Evolutionary conservation across 176 grass and related monocot species (phyloP), one percentile per base, ranked within the genome.

Genomic region (Panicum miliaceum): DNA sequence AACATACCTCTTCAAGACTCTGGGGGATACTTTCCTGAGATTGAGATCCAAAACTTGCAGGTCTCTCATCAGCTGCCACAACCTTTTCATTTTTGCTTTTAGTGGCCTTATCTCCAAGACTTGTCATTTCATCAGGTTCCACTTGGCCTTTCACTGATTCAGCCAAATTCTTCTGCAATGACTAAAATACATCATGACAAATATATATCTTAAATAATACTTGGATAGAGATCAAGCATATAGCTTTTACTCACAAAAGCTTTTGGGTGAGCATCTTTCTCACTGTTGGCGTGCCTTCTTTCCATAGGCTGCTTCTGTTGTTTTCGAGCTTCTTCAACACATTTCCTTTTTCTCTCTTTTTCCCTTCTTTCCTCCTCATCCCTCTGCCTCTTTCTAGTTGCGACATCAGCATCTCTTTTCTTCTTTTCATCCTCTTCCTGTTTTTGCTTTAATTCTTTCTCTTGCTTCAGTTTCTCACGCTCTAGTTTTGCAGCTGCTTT

Each of bases 331-430:
- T 86, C 87, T 73, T 95, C 88, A 12, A 72, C 78, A 48, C 85
- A 90, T 86, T 84, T 96, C 77, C 85, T 88, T 83, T 95, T 94
- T 68, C 43, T 90, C 53, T 89, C 88, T 12, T 90, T 95, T 82
- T 86, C 91, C 81, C 60, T 91, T 58, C 64, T 94, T 83, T 90
- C 94, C 74, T 81, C 92, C 80, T 94, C 93, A 80, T 92, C 93
- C 73, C 96, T 93, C 66, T 99, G 90, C 86, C 96, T 91, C 84
- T 99, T 99, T 85, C 86, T 96, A 61, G 80, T 62, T 58, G 91
- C 91, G 76, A 90, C 81, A 68, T 88, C 88, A 82, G 81, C 83
- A 75, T 87, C 89, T 20, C 86, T 86, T 80, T 89, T 97, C 85
- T 90, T 94, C 79, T 78, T 97, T 64, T 88, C 69, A 58, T 93